A percentile compares a stretch with the other conserved stretches of the same genome.
phyloP scores from a whole-genome alignment of 1,284 basidiomycete genomes.

The Caloboletus inedulis region DNA sequence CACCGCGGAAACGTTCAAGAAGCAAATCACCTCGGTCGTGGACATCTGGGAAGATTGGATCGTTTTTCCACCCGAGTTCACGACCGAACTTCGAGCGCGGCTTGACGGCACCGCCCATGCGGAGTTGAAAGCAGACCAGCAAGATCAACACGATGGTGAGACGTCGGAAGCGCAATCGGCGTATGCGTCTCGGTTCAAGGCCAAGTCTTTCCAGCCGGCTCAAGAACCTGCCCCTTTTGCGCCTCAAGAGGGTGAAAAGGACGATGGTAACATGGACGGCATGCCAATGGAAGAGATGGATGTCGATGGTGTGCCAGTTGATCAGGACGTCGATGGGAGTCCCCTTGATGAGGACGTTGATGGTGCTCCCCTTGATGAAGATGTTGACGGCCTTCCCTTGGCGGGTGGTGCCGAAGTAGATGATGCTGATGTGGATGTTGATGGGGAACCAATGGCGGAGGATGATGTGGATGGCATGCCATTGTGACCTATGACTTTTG shows the following conservation, averaged over 20 bases:
- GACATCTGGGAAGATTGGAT: slow-evolving; percentile 98
- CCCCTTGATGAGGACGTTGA: slow-evolving; percentile 37
- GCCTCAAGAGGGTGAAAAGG: slow-evolving; percentile 39
- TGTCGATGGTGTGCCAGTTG: slow-evolving; percentile 41
- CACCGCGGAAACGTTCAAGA: slow-evolving; percentile 91
- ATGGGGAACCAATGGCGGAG: slow-evolving; percentile 32
- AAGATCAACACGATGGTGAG: slow-evolving; percentile 33
- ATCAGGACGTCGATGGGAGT: slow-evolving; percentile 42
- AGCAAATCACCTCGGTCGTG: slow-evolving; percentile 80
- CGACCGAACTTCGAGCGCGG: slow-evolving; percentile 64
- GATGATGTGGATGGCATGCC: slow-evolving; percentile 30
- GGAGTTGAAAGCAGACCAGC: slow-evolving; percentile 29
- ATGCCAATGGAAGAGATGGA: slow-evolving; percentile 38
- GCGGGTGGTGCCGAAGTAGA: slow-evolving; percentile 19
- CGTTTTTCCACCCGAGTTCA: slow-evolving; percentile 84
- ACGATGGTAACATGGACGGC: slow-evolving; percentile 39
- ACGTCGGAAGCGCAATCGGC: slow-evolving; percentile 30
- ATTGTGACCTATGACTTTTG: slow-evolving; percentile 11
- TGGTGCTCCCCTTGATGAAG: slow-evolving; percentile 31
- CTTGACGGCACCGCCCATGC: slow-evolving; percentile 58
- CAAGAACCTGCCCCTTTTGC: slow-evolving; percentile 35
- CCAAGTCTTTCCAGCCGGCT: slow-evolving; percentile 73
- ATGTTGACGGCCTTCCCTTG: slow-evolving; percentile 36
- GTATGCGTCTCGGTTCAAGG: slow-evolving; percentile 69
- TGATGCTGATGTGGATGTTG: slow-evolving; percentile 26